Base-by-base conservation (phyloP, 2,329 filamentous ascomycete genomes). In the Aspergillus fumigatus region DNA sequence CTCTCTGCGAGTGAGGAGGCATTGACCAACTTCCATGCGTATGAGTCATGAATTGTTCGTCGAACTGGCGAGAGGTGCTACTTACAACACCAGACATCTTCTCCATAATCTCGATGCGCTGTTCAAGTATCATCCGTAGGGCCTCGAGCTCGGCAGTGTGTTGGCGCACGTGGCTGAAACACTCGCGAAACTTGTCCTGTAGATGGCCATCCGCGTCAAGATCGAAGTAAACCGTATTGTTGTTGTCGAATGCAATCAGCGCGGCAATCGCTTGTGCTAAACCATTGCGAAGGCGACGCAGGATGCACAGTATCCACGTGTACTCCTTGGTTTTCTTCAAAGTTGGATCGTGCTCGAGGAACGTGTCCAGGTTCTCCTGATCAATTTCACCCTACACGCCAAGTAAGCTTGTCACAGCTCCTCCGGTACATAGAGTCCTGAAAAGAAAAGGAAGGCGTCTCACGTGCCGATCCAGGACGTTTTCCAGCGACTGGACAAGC, bases 1-100 rank as follows among this genome's bases (percentile, higher is more conserved):
- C 58, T 60, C 25, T 60, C 55, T 7, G 55, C 48, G 14, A 60
- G 48, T n/a, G 55, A 54, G 4, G 58, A 60, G 25, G 55, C 58
- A 45, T 57, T 58, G 14, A 60, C 58, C 52, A 60, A 40, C 58
- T 60, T 48, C 7, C 40, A 48, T 47, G 3, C 27, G 14, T 38
- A 51, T 49, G 7, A n/a, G 10, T 50, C 41, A 43, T 38, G 40
- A 29, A 4, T 14, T 32, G 3, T 4, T 10, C 10, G 10, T 32
- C 29, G 29, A 32, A 4, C 29, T 32, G 29, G 29, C 10, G 29
- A 23, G 25, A 19, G 17, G 29, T 7, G 3, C 23, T 38, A 35
- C 51, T n/a, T 54, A 54, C 55, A 2, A 48, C 47, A 49, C 47
- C 47, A 4, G 55, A 47, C 55, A 54, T 53, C 41, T 53, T 53